A percentile compares a stretch with the other conserved stretches of the same genome.
These are phyloP conservation scores for Flaveria brownii DNA, from an alignment of 129 eudicot genomes.

Conservation along the genomic window DNA sequence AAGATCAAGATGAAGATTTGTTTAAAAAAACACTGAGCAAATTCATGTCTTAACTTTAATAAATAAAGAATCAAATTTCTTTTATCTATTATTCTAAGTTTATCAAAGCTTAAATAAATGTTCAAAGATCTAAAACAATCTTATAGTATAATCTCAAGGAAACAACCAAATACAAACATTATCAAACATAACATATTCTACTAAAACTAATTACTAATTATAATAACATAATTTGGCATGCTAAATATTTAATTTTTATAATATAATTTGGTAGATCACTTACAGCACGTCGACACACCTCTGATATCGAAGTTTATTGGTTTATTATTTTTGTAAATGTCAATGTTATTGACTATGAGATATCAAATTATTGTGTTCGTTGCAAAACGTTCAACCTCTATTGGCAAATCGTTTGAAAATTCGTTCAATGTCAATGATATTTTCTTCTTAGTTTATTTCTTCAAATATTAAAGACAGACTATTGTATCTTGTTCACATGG, in stretches of 20 bases:
- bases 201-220: no score
- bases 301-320: background rate
- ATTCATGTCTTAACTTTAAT: no score
- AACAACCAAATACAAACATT: no score
- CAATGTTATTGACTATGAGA: background rate
- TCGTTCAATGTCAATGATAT: background rate
- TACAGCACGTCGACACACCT: background rate
- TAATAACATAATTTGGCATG: background rate
- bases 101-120: no score
- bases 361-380: background rate
- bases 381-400: background rate
- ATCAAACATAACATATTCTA: no score
- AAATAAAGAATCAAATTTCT: no score
- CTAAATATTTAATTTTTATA: background rate
- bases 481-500: background rate
- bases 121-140: no score
- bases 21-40: no score
- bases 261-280: background rate
- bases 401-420: background rate
- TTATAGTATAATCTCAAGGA: no score
- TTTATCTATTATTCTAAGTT: no score
- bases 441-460: background rate
- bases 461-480: background rate
- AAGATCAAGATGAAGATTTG: no score
- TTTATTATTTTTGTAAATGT: background rate